phyloP scores from a whole-genome alignment of 805 yeast genomes.

The Kockiozyma suomiensis region DNA sequence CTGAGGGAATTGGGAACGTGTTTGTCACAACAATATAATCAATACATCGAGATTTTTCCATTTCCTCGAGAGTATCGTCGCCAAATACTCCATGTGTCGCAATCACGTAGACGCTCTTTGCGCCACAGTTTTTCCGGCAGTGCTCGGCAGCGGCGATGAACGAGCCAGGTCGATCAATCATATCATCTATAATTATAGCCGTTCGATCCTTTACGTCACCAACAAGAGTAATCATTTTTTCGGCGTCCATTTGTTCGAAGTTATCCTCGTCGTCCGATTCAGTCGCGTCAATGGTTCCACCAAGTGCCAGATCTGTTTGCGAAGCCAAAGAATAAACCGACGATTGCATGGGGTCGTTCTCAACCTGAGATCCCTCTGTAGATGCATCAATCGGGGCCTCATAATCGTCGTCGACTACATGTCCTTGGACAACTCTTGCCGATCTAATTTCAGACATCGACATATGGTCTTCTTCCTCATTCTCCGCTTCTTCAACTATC shows the following conservation, averaged over 20 bases:
- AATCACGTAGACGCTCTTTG: constrained; percentile 81
- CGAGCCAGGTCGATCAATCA: constrained; percentile 93
- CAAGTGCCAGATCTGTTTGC: constrained; percentile 58
- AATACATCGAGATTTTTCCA: constrained; percentile 77
- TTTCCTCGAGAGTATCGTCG: constrained; percentile 78
- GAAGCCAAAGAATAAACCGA: constrained; percentile 34
- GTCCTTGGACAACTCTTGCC: constrained; percentile 95
- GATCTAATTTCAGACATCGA: constrained; percentile 70
- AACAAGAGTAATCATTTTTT: constrained; percentile 74
- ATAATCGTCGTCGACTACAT: constrained; percentile 88
- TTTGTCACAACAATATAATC: constrained; percentile 89
- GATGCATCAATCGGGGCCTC: constrained; percentile 44
- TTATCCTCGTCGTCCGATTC: constrained; percentile 84
- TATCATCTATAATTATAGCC: constrained; percentile 93
- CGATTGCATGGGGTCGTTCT: constrained; percentile 41
- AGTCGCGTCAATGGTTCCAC: constrained; percentile 75
- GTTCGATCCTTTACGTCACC: constrained; percentile 93
- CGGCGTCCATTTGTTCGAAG: constrained; percentile 58
- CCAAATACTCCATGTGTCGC: constrained; percentile 97
- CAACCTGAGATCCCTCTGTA: constrained; percentile 35
- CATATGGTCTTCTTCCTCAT: constrained; percentile 37
- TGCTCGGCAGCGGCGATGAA: constrained; percentile 99
- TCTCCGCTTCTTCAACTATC: constrained; percentile 24
- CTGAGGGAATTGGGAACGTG: constrained; percentile 84
- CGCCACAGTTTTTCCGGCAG: constrained; percentile 93